Base-by-base conservation (phyloP, 345 rosid species). In the Draba incana region DNA sequence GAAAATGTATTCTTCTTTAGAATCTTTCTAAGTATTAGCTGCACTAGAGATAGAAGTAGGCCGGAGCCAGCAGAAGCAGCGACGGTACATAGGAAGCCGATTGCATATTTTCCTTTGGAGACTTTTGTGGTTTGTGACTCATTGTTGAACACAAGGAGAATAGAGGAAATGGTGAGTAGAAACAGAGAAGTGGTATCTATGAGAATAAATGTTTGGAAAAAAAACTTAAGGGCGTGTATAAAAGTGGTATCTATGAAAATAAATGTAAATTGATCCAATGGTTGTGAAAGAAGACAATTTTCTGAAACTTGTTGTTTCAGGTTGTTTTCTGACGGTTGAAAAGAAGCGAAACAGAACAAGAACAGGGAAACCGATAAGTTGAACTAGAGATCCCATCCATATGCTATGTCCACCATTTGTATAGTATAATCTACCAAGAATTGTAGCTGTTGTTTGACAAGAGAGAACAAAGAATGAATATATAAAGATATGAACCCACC, bases 141-240 rank as follows among this genome's bases (percentile, higher is more conserved):
- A 0, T 50, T 39, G 42, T 74, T 60, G 38, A 75, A 78, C 10
- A 74, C 82, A 4, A 83, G 78, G 9, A 85, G 76, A 16, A 58
- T 54, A 12, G 85, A 85, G n/a, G 84, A 83, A 58, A 74, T 51
- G 11, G 73, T 78, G 70, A 80, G 78, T 45, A 83, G 78, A 54
- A 80, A 51, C 2, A 78, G 31, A 23, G 84, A 20, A n/a, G n/a
- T n/a, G n/a, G n/a, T n/a, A n/a, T n/a, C n/a, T n/a, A n/a, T n/a
- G n/a, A n/a, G n/a, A n/a, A n/a, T n/a, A n/a, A n/a, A n/a, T n/a
- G n/a, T n/a, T n/a, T n/a, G n/a, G n/a, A n/a, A n/a, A n/a, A n/a
- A n/a, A n/a, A n/a, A n/a, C n/a, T n/a, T n/a, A n/a, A n/a, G n/a
- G n/a, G n/a, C n/a, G n/a, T n/a, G n/a, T n/a, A n/a, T n/a, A n/a